Evolutionary conservation across 805 yeast genomes (phyloP).

Genomic region (Ogataea zsoltii): DNA sequence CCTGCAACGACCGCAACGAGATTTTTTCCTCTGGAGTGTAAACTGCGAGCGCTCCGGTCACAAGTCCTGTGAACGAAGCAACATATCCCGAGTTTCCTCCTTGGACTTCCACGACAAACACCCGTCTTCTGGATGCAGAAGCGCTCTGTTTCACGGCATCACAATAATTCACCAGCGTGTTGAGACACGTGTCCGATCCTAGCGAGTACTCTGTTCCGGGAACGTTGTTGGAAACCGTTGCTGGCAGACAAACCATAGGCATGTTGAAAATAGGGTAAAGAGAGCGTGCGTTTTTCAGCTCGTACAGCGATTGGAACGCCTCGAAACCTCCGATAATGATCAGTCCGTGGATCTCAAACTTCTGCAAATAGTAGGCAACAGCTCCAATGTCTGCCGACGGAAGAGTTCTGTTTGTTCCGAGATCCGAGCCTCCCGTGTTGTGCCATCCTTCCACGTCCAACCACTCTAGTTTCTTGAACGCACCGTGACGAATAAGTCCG

Average conservation of each 20-base stretch:
- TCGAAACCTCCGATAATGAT: slow-evolving; percentile 95
- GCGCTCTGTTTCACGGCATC: slow-evolving; percentile 95
- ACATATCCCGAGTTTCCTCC: slow-evolving; percentile 97
- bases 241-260: slow-evolving; percentile 92
- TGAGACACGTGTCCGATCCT: slow-evolving; percentile 95
- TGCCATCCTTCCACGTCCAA: slow-evolving; percentile 86
- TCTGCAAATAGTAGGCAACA: slow-evolving; percentile 90
- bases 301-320: slow-evolving; percentile 84
- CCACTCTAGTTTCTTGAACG: slow-evolving; percentile 77
- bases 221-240: slow-evolving; percentile 95
- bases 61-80: slow-evolving; percentile 81
- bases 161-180: slow-evolving; percentile 86
- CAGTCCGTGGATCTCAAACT: slow-evolving; percentile 83
- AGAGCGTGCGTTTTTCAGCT: slow-evolving; percentile 73
- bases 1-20: slow-evolving; percentile 63
- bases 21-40: slow-evolving; percentile 89
- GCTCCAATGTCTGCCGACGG: slow-evolving; percentile 87
- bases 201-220: slow-evolving; percentile 98
- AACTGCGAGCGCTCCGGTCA: slow-evolving; percentile 88
- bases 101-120: slow-evolving; percentile 95
- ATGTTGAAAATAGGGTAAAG: slow-evolving; percentile 89
- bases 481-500: slow-evolving; percentile 88
- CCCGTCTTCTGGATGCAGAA: slow-evolving; percentile 89
- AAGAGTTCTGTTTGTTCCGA: slow-evolving; percentile 90
- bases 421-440: slow-evolving; percentile 90